These are phyloP conservation scores for Bombardia bombarda DNA, from an alignment of 495 filamentous ascomycete genomes.

Conservation along the genomic window DNA sequence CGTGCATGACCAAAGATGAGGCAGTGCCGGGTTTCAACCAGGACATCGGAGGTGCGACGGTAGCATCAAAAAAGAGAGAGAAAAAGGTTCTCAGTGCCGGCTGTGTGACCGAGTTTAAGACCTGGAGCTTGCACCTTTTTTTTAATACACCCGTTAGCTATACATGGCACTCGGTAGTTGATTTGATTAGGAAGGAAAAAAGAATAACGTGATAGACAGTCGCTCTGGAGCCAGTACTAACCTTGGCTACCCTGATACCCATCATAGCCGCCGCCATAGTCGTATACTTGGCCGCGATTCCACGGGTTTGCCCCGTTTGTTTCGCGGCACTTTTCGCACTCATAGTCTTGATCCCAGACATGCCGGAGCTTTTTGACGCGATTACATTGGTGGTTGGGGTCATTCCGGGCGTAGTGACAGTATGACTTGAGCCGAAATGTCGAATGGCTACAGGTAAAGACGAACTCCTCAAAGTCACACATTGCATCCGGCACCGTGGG, in stretches of 20 bases:
- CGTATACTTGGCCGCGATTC: not conserved
- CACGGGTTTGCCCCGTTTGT: not conserved
- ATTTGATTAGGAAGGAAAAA: not conserved
- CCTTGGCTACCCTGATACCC: not conserved
- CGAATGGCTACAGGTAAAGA: constrained; percentile 52
- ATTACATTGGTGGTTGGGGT: constrained; percentile 54
- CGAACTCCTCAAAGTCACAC: constrained; percentile 60
- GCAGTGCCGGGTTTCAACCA: too few relatives aligned
- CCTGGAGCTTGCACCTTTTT: too few relatives aligned
- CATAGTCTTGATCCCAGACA: constrained; percentile 39
- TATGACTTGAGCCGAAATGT: constrained; percentile 48
- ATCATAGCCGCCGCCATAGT: not conserved
- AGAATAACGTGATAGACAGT: not conserved
- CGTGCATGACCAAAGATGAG: too few relatives aligned
- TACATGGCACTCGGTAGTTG: too few relatives aligned
- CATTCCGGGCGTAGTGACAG: constrained; percentile 64
- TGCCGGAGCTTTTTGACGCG: constrained; percentile 52
- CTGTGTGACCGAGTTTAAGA: too few relatives aligned
- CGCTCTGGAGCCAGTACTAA: not conserved
- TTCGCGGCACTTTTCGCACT: constrained; percentile 34
- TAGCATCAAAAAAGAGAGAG: too few relatives aligned
- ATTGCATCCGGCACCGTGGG: too few relatives aligned
- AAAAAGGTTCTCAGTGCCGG: too few relatives aligned
- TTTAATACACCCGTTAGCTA: too few relatives aligned
- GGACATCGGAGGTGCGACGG: too few relatives aligned